Base-by-base conservation (phyloP, 164 flowering plant genomes). In the Vitis rotundifolia region DNA sequence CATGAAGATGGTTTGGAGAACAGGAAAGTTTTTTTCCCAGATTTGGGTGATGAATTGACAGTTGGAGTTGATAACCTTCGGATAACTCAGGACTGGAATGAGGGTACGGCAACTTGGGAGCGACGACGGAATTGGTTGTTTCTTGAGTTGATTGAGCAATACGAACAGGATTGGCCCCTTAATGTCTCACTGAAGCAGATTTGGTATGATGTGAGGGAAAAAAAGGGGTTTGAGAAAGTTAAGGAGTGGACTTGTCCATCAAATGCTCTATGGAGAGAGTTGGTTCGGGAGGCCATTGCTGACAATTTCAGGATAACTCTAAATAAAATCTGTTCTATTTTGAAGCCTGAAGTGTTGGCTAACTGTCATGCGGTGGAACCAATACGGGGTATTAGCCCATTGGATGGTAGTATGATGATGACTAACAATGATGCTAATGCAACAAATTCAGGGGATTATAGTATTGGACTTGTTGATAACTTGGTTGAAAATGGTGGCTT, bases 1-100 rank as follows among this genome's bases (percentile, higher is more conserved):
- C 79, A 71, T 16, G 79, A 83, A 47, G 86, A 80, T 67, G 87
- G 87, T 48, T 69, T 71, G 1, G 68, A 76, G 22, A 61, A 82
- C 55, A 80, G 97, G 75, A 81, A 54, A 19, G 67, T 95, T 10
- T 91, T 93, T 64, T 93, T 93, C 60, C 98, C 99, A 0, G 98
- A 96, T 67, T 49, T 89, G 75, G 99, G 98, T 11, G 98, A 96
- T 78, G 90, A 87, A 64, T 56, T 81, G 66, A 68, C 9, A 37
- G 49, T 79, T 19, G 72, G 53, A 19, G 61, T 88, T 49, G 67
- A 67, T 0, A n/a, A 51, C 5, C 64, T 96, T 66, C 70, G 98
- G 66, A 61, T 87, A 11, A 78, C 86, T 75, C 81, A 73, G 50
- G 89, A 88, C 28, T 89, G 94, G 94, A 68, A 84, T 71, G 91